Evolutionary conservation across 2,329 filamentous ascomycete genomes (phyloP).

Genomic region (Fusarium sambucinum): DNA sequence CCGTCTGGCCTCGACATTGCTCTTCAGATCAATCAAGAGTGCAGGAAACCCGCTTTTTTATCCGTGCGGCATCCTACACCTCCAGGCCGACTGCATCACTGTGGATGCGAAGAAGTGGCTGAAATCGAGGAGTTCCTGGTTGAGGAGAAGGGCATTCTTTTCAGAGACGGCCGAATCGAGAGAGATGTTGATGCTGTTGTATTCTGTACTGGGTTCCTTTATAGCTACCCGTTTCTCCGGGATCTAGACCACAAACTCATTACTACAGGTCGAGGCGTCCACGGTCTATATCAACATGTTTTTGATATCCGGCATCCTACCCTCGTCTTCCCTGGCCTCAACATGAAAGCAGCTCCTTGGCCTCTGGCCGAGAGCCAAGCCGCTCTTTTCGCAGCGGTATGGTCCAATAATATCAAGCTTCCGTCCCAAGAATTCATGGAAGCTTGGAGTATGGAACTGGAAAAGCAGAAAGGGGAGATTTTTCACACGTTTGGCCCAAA

Average conservation of each 20-base stretch:
- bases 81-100: slow-evolving; percentile 59
- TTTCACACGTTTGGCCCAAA: slow-evolving; percentile 50
- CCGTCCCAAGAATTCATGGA: slow-evolving; percentile 75
- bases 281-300: slow-evolving; percentile 82
- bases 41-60: slow-evolving; percentile 71
- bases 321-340: slow-evolving; percentile 79
- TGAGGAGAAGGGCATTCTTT: slow-evolving; percentile 70
- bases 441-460: slow-evolving; percentile 74
- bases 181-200: slow-evolving; percentile 78
- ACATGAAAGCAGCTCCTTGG: slow-evolving; percentile 90
- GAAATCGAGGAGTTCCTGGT: slow-evolving; percentile 69
- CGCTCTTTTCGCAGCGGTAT: slow-evolving; percentile 80
- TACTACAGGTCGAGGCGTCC: slow-evolving; percentile 75
- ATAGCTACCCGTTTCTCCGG: slow-evolving; percentile 79
- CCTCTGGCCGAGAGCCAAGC: slow-evolving; percentile 83
- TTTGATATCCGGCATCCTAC: slow-evolving; percentile 82
- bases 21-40: slow-evolving; percentile 75
- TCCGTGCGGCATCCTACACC: slow-evolving; percentile 68
- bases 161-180: slow-evolving; percentile 75
- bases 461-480: slow-evolving; percentile 61
- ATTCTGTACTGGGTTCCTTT: slow-evolving; percentile 93
- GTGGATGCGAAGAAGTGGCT: slow-evolving; percentile 64
- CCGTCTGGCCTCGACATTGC: slow-evolving; percentile 89
- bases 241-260: slow-evolving; percentile 65
- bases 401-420: slow-evolving; percentile 76